A percentile compares a stretch with the other conserved stretches of the same genome.
Conservation (phyloP, 1,284 basidiomycete genomes). For the Ceratobasidium sp. region DNA sequence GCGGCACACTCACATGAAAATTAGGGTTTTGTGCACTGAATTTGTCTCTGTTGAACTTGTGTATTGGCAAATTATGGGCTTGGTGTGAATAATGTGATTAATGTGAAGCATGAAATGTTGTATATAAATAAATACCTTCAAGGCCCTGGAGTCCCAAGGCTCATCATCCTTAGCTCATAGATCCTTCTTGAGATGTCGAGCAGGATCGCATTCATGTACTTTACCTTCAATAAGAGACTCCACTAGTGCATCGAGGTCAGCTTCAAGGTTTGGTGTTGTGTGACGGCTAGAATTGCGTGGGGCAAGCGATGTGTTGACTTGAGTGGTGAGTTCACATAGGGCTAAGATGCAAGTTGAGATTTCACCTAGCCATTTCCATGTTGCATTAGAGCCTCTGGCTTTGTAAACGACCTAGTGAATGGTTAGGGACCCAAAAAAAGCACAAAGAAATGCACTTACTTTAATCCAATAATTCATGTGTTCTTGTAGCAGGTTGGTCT, state of each 20-base stretch:
- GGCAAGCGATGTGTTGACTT: constrained; percentile 5
- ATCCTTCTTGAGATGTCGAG: not conserved
- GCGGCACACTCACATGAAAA: not conserved
- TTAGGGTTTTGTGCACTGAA: not conserved
- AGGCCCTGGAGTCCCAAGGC: not conserved
- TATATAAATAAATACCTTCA: not conserved
- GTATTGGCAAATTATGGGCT: not conserved
- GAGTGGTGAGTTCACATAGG: not conserved
- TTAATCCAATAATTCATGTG: constrained; percentile 14
- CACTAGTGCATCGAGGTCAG: not conserved
- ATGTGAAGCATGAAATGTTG: no score
- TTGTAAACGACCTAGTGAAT: no score
- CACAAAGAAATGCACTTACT: constrained; percentile 3
- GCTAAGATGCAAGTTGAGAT: constrained; percentile 5
- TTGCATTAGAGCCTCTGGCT: not conserved
- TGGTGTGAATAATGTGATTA: no score
- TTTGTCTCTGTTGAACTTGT: not conserved
- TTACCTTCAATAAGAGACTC: not conserved
- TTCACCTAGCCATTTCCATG: not conserved
- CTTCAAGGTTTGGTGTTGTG: constrained; percentile 1
- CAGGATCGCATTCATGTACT: not conserved
- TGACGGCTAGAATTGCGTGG: not conserved
- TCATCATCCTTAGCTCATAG: constrained; percentile 2
- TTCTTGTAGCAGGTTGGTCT: not conserved
- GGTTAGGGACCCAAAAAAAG: no score